Percentiles rank a stretch among this genome's conserved stretches.
These are phyloP conservation scores for Apiospora pterosperma DNA, from an alignment of 2,329 filamentous ascomycete genomes.

Conservation along the genomic window DNA sequence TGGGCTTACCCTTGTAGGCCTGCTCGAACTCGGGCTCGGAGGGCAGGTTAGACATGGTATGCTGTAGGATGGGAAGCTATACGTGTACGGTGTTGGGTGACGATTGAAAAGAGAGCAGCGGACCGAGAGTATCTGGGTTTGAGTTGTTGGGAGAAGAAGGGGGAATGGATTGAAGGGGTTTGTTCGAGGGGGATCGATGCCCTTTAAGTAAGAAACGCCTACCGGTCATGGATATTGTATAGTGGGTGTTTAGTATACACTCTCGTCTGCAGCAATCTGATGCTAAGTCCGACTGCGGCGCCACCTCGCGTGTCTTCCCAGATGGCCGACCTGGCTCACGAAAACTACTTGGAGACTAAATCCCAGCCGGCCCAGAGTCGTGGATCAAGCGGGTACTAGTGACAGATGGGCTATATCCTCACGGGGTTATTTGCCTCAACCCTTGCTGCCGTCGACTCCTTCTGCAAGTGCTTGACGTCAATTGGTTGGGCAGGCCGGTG, in stretches of 20 bases:
- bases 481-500: neutral
- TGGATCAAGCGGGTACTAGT: neutral
- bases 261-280: neutral
- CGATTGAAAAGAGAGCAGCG: neutral
- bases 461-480: neutral
- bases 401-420: neutral
- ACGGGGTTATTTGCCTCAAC: neutral
- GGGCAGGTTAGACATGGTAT: slow-evolving; percentile 74
- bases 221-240: neutral
- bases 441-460: neutral
- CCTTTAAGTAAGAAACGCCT: neutral
- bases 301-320: neutral
- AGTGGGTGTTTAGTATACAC: neutral
- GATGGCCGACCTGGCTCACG: neutral
- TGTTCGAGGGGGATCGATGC: neutral
- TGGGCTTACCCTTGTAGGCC: slow-evolving; percentile 78
- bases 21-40: slow-evolving; percentile 97
- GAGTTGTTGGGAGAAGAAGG: neutral
- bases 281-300: neutral
- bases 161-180: neutral
- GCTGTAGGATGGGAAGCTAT: neutral
- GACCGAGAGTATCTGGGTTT: slow-evolving; percentile 1
- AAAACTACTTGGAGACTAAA: neutral
- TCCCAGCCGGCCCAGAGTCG: neutral
- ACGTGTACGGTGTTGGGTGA: neutral